Evolutionary conservation across 2,329 filamentous ascomycete genomes (phyloP).

Genomic region (Trichoderma sp.): DNA sequence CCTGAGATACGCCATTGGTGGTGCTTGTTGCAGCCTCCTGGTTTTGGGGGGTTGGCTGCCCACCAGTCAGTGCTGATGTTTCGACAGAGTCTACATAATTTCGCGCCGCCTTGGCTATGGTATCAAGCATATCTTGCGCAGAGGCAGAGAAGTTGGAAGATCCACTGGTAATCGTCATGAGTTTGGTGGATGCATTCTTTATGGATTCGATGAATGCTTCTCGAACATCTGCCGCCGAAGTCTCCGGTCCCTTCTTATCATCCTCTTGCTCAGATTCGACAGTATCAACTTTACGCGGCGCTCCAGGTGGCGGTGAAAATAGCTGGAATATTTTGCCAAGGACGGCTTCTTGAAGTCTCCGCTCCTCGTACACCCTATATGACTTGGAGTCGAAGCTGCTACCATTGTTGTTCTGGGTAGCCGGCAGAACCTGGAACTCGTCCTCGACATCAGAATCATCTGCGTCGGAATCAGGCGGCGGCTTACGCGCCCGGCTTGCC

Average conservation of each 20-base stretch:
- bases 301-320: slow-evolving; percentile 41
- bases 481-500: slow-evolving; percentile 41
- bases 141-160: slow-evolving; percentile 33
- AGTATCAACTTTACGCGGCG: slow-evolving; percentile 28
- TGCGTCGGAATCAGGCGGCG: slow-evolving; percentile 38
- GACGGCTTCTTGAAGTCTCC: slow-evolving; percentile 52
- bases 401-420: slow-evolving; percentile 28
- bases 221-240: slow-evolving; percentile 27
- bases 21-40: not conserved
- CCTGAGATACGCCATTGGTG: not conserved
- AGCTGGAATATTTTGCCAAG: slow-evolving; percentile 53
- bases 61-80: slow-evolving; percentile 13
- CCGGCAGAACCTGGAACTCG: slow-evolving; percentile 48
- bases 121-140: slow-evolving; percentile 48
- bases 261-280: slow-evolving; percentile 21
- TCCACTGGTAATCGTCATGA: slow-evolving; percentile 43
- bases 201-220: slow-evolving; percentile 35
- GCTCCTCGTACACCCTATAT: slow-evolving; percentile 51
- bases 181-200: slow-evolving; percentile 39
- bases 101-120: slow-evolving; percentile 49
- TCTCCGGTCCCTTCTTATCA: slow-evolving; percentile 25
- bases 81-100: slow-evolving; percentile 47
- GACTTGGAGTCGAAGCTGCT: slow-evolving; percentile 39
- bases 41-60: not conserved
- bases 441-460: slow-evolving; percentile 55